phyloP scores from a whole-genome alignment of 1,139 yeast species.

The Diutina ranongensis region DNA sequence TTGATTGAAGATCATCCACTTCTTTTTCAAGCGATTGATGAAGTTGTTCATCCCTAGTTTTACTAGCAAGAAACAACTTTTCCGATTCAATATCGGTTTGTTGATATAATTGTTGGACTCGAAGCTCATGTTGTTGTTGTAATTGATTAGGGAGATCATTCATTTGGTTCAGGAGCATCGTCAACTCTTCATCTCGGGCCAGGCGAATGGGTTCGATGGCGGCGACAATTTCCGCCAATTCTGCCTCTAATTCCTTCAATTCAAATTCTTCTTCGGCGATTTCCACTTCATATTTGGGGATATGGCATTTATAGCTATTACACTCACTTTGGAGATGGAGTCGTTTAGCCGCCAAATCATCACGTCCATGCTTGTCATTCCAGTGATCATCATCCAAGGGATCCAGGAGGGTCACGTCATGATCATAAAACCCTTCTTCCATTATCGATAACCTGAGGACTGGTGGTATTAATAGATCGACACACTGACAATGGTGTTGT shows the following conservation, averaged over 20 bases:
- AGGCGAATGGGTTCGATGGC: not conserved
- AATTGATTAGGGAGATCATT: slow-evolving; percentile 13
- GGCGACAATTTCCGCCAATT: not conserved
- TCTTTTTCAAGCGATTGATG: slow-evolving; percentile 12
- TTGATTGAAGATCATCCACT: slow-evolving; percentile 11
- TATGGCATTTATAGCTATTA: not conserved
- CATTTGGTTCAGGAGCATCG: not conserved
- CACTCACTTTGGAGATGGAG: not conserved
- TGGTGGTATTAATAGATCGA: too few relatives aligned
- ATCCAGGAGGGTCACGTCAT: slow-evolving; percentile 3
- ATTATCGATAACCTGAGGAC: too few relatives aligned
- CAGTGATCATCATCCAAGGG: not conserved
- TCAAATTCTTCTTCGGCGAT: not conserved
- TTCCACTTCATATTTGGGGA: not conserved
- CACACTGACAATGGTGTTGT: too few relatives aligned
- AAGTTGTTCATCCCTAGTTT: slow-evolving; percentile 17
- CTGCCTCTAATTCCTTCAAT: not conserved
- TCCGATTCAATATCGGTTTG: slow-evolving; percentile 25
- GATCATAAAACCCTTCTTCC: slow-evolving; percentile 1
- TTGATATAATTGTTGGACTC: slow-evolving; percentile 26
- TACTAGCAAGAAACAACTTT: slow-evolving; percentile 18
- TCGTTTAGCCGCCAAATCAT: not conserved
- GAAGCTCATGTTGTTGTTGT: slow-evolving; percentile 22
- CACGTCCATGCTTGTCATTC: not conserved
- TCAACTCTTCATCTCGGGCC: not conserved